Conservation (phyloP, 2,329 filamentous ascomycete species). For the Sporothrix brasiliensis region DNA sequence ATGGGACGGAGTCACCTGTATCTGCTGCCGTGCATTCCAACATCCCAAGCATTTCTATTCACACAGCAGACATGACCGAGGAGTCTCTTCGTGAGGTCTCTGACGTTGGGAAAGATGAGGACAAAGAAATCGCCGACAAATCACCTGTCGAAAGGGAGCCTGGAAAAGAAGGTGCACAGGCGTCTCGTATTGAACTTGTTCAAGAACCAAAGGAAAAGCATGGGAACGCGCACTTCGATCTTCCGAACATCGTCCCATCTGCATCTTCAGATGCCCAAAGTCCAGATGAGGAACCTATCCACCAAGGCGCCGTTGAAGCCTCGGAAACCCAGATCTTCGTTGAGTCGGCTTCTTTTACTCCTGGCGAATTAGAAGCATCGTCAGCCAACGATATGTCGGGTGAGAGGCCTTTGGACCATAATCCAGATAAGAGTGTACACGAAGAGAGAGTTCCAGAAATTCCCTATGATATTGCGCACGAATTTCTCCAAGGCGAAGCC, state of each 20-base stretch:
- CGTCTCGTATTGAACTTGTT: not conserved
- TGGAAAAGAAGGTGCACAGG: not conserved
- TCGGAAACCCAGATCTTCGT: not conserved
- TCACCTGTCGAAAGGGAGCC: not conserved
- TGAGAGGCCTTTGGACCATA: not conserved
- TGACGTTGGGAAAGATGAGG: not conserved
- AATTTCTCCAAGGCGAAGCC: not conserved
- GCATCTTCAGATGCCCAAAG: not conserved
- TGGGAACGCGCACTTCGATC: not conserved
- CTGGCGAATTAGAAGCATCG: not conserved
- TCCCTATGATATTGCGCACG: not conserved
- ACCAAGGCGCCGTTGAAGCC: not conserved
- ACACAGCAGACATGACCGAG: conserved; percentile 13
- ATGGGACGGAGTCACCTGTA: not conserved
- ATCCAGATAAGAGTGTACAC: too few relatives aligned
- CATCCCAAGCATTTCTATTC: conserved; percentile 8
- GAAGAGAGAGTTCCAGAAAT: not conserved
- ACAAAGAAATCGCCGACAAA: not conserved
- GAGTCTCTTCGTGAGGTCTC: not conserved
- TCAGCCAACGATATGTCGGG: not conserved
- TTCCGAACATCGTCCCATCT: not conserved
- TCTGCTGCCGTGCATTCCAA: too few relatives aligned
- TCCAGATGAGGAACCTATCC: not conserved
- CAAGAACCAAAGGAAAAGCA: not conserved
- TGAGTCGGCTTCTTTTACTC: not conserved